A percentile compares a stretch with the other conserved stretches of the same genome.
Evolutionary conservation across 2,329 filamentous ascomycete species (phyloP).

Genomic region (Kalaharituber pfeilii): DNA sequence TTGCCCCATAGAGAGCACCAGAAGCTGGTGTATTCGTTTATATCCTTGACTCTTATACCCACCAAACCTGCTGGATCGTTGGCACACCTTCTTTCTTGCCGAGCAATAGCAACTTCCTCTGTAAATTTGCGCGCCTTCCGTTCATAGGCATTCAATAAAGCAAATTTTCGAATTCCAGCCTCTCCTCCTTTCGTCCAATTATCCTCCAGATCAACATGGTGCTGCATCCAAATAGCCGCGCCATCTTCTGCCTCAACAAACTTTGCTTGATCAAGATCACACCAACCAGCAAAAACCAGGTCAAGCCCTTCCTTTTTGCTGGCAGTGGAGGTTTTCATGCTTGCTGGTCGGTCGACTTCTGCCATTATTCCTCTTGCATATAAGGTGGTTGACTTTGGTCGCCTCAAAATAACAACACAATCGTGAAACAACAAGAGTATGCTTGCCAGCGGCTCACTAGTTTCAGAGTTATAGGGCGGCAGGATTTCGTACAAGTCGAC

Average conservation of each 20-base stretch:
- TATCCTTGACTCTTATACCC: constrained; percentile 63
- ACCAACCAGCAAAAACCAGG: constrained; percentile 56
- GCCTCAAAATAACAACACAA: constrained; percentile 58
- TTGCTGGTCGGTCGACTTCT: constrained; percentile 50
- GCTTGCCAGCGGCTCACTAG: constrained; percentile 37
- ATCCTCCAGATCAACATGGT: constrained; percentile 43
- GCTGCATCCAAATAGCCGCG: constrained; percentile 49
- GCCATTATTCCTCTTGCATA: constrained; percentile 63
- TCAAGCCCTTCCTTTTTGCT: constrained; percentile 45
- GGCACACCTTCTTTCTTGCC: constrained; percentile 67
- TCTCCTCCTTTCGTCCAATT: constrained; percentile 35
- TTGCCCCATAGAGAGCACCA: constrained; percentile 33
- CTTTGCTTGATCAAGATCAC: constrained; percentile 50
- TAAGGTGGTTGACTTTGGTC: constrained; percentile 42
- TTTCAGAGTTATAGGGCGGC: constrained; percentile 46
- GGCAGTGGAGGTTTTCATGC: constrained; percentile 45
- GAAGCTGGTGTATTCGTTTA: constrained; percentile 38
- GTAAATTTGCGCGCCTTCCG: constrained; percentile 57
- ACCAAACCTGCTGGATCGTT: constrained; percentile 64
- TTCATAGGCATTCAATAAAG: constrained; percentile 59
- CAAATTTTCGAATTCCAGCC: constrained; percentile 48
- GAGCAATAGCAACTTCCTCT: constrained; percentile 74
- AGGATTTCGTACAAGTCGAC: constrained; percentile 62
- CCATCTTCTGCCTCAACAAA: constrained; percentile 55
- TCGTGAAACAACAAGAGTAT: constrained; percentile 77